These are phyloP conservation scores for Boletus sensibilis DNA, from an alignment of 768 basidiomycete species.

Conservation along the genomic window DNA sequence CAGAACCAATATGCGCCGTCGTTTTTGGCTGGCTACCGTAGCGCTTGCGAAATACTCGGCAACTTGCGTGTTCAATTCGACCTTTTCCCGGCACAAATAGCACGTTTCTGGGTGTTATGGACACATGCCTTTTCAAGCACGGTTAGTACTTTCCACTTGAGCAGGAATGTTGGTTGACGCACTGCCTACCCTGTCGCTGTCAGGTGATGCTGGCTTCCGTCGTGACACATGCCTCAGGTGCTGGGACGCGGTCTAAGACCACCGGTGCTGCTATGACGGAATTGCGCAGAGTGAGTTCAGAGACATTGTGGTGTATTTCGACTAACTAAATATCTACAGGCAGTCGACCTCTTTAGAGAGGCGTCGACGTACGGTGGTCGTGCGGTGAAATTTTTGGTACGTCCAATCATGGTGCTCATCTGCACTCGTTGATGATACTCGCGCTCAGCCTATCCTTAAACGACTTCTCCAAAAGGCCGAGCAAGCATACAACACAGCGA, in stretches of 20 bases:
- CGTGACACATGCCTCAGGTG: constrained; percentile 60
- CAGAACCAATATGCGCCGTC: constrained; percentile 65
- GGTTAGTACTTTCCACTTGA: constrained; percentile 36
- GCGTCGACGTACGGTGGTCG: constrained; percentile 65
- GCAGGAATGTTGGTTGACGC: neutral
- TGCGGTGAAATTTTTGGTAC: constrained; percentile 66
- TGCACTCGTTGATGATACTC: constrained; percentile 2
- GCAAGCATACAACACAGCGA: constrained; percentile 46
- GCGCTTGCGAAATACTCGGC: constrained; percentile 57
- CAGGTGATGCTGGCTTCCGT: constrained; percentile 78
- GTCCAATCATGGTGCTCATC: constrained; percentile 18
- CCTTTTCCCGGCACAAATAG: constrained; percentile 55
- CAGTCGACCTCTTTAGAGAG: constrained; percentile 61
- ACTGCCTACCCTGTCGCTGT: constrained; percentile 1
- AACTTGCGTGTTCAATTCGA: constrained; percentile 49
- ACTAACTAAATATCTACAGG: constrained; percentile 26
- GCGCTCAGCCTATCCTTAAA: constrained; percentile 59
- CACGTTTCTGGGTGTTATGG: constrained; percentile 72
- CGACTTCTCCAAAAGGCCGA: constrained; percentile 63
- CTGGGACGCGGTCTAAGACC: constrained; percentile 53
- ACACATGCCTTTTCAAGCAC: constrained; percentile 68
- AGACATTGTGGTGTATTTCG: neutral
- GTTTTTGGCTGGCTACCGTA: constrained; percentile 66
- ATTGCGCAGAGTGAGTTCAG: constrained; percentile 39
- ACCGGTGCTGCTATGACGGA: constrained; percentile 70